Conservation (phyloP, 306 rosid species). For the Vachellia collinsii region DNA sequence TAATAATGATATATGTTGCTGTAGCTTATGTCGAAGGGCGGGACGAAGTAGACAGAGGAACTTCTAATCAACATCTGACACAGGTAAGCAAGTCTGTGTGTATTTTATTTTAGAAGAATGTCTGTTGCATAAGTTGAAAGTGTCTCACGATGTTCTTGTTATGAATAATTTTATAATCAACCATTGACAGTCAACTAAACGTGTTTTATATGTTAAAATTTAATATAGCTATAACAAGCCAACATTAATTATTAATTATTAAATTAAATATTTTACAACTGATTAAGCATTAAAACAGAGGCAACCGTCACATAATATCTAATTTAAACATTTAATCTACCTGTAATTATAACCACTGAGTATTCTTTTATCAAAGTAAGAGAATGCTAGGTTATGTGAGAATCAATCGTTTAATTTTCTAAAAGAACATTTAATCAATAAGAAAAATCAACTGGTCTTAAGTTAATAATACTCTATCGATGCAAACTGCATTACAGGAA, state of each 20-base stretch:
- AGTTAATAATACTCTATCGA: background rate
- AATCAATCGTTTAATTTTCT: background rate
- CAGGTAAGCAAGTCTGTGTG: conserved; percentile 61
- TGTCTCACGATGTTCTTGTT: background rate
- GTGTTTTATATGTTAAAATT: background rate
- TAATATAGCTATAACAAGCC: background rate
- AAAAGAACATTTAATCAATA: background rate
- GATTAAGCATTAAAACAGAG: background rate
- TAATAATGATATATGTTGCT: conserved; percentile 44
- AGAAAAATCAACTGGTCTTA: background rate
- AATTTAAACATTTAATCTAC: background rate
- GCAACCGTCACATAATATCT: background rate
- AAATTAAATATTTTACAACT: background rate
- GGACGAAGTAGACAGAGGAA: conserved; percentile 88
- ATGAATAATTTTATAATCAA: background rate
- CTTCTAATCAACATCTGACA: conserved; percentile 68
- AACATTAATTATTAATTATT: background rate
- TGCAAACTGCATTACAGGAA: background rate
- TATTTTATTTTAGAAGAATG: conserved; percentile 33
- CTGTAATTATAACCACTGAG: background rate
- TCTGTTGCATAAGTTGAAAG: conserved; percentile 40
- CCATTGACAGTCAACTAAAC: background rate
- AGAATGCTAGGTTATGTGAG: background rate
- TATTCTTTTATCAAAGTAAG: background rate
- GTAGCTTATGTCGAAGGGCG: conserved; percentile 98